Base-by-base conservation (phyloP, 768 basidiomycete genomes). In the Wakefieldia striispora region DNA sequence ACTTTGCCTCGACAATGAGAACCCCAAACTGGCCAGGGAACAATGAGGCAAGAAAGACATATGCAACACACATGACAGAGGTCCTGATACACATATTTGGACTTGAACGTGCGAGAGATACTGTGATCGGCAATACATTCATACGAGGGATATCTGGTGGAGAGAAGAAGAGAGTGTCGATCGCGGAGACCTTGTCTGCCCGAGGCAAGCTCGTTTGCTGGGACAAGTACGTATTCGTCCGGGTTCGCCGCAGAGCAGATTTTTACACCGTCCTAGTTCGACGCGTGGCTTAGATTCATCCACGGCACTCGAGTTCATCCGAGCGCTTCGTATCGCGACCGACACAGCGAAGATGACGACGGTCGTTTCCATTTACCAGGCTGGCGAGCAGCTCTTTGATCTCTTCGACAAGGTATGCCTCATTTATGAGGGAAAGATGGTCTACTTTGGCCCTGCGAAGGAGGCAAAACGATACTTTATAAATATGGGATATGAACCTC, bases 291-390 rank as follows among this genome's bases (percentile, higher is more conserved):
- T 85, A 40, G 83, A 85, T 61, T 76, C 85, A 0, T 82, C 80
- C 14, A 89, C 86, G 3, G 88, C 86, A 12, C 69, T 87, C 33
- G 86, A 89, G 62, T 89, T 86, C 56, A 80, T 82, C 40, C 81
- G 75, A 39, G 80, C 83, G 1, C 72, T 91, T 29, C 79, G 87
- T 3, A 74, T 82, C 36, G 72, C 78, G 4, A 86, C 87, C 0
- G 82, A 89, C 57, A 70, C 76, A 3, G 72, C 72, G 47, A 62
- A 69, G n/a, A 51, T 66, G 16, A 71, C 84, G 0, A 89, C 84
- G 0, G 77, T 93, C 49, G 86, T 88, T n/a, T 85, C 88, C 1
- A 80, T 94, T 33, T 92, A 93, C 67, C 91, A 93, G 67, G 91
- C 88, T 8, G 84, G 84, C 43, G 88, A 91, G 62, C 73, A 74